phyloP scores from a whole-genome alignment of 2,329 filamentous ascomycete genomes.

The Calonectria honghensis region DNA sequence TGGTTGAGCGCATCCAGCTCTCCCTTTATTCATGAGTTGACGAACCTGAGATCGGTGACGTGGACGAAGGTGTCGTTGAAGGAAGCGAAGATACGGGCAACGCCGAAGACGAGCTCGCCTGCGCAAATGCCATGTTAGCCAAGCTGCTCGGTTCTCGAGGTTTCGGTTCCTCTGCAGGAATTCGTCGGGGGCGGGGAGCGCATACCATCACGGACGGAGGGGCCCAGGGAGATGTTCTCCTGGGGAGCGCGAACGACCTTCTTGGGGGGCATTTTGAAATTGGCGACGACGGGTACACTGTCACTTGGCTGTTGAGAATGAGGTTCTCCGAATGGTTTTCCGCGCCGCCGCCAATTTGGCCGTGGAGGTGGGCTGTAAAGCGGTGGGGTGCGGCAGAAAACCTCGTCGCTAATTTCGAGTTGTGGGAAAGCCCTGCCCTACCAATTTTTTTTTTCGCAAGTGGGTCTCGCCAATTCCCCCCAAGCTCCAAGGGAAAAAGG shows the following conservation, averaged over 20 bases:
- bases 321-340: conserved; percentile 54
- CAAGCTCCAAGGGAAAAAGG: conserved; percentile 47
- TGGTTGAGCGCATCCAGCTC: conserved; percentile 34
- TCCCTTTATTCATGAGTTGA: conserved; percentile 57
- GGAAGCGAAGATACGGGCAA: conserved; percentile 96
- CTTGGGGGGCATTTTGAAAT: conserved; percentile 92
- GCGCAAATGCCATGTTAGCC: conserved; percentile 48
- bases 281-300: conserved; percentile 59
- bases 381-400: conserved; percentile 64
- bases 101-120: conserved; percentile 98
- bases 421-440: conserved; percentile 62
- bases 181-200: conserved; percentile 26
- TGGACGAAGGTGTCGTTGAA: conserved; percentile 98
- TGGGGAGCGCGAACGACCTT: conserved; percentile 88
- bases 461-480: conserved; percentile 40
- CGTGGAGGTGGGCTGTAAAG: conserved; percentile 53
- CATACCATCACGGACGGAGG: conserved; percentile 95
- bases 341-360: conserved; percentile 52
- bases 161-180: conserved; percentile 21
- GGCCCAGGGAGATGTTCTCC: conserved; percentile 99
- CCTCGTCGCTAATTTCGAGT: conserved; percentile 41
- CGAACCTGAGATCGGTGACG: conserved; percentile 98
- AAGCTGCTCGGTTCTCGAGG: conserved; percentile 16
- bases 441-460: conserved; percentile 42
- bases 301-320: conserved; percentile 61